These are phyloP conservation scores for Yamadazyma atmosphaerica DNA, from an alignment of 1,139 yeast species.

Conservation along the genomic window DNA sequence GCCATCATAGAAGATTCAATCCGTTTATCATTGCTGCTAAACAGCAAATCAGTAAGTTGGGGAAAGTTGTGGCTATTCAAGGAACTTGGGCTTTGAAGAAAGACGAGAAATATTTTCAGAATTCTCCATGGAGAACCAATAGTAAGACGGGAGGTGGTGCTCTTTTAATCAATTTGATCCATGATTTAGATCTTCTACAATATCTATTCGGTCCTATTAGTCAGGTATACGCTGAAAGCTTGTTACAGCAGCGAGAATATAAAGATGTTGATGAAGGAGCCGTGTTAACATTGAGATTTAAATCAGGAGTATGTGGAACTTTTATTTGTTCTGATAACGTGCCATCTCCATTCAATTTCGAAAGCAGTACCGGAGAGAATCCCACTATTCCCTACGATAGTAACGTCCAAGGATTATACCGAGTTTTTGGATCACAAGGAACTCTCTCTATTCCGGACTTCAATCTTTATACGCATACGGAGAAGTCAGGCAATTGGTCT, in stretches of 20 bases:
- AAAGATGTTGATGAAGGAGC: conserved; percentile 45
- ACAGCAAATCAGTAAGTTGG: conserved; percentile 28
- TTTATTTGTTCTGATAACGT: conserved; percentile 45
- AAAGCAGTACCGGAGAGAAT: conserved; percentile 45
- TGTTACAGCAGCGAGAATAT: conserved; percentile 32
- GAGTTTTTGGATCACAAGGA: conserved; percentile 42
- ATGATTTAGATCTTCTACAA: conserved; percentile 44
- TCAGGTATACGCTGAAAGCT: conserved; percentile 39
- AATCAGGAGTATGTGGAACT: conserved; percentile 41
- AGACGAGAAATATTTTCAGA: conserved; percentile 35
- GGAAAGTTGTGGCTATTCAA: conserved; percentile 37
- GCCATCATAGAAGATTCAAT: conserved; percentile 47
- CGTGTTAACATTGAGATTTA: conserved; percentile 37
- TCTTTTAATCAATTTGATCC: conserved; percentile 40
- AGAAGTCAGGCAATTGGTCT: conserved; percentile 23
- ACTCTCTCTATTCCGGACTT: conserved; percentile 45
- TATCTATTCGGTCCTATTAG: conserved; percentile 41
- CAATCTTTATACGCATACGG: conserved; percentile 30
- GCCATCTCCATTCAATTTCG: conserved; percentile 43
- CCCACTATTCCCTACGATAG: conserved; percentile 39
- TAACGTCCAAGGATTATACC: conserved; percentile 35
- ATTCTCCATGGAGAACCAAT: conserved; percentile 42
- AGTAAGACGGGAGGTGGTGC: conserved; percentile 40
- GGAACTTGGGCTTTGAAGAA: conserved; percentile 45
- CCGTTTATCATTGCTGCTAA: conserved; percentile 42